Evolutionary conservation across 441 rosid genomes (phyloP).

Genomic region (Corymbia citriodora): DNA sequence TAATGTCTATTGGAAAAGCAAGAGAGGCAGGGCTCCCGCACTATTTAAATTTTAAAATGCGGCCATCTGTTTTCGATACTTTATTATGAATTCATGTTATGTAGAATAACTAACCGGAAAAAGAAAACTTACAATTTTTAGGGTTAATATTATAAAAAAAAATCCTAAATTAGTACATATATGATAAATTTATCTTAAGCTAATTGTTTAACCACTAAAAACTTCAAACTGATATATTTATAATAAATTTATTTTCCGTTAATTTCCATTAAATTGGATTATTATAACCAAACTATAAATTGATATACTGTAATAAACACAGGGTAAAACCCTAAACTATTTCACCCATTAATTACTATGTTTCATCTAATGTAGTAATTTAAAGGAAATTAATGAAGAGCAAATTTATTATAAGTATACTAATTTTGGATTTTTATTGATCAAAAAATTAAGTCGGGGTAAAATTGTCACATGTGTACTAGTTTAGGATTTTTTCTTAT

Average conservation of each 20-base stretch:
- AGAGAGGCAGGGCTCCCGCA: background rate
- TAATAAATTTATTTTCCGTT: background rate
- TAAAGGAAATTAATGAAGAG: too few species aligned
- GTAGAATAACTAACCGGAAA: background rate
- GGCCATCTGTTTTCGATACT: background rate
- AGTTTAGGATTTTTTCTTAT: too few species aligned
- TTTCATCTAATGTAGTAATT: too few species aligned
- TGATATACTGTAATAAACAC: too few species aligned
- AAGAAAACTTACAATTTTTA: background rate
- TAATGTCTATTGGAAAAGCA: background rate
- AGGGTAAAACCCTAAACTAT: accelerated
- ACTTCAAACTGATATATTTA: background rate
- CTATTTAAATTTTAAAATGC: background rate
- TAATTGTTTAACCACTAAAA: too few species aligned
- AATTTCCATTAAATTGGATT: background rate
- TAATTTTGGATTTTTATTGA: background rate
- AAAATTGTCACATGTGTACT: accelerated
- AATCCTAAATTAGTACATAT: accelerated
- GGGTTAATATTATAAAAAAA: too few species aligned
- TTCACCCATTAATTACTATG: too few species aligned
- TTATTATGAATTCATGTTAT: background rate
- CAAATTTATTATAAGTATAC: too few species aligned
- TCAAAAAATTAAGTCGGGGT: background rate
- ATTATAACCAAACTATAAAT: background rate
- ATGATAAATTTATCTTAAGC: background rate